Percentiles rank a stretch among this genome's conserved stretches.
These are phyloP conservation scores for Discostella pseudostelligera DNA, from an alignment of 108 stramenopile species.

Conservation along the genomic window DNA sequence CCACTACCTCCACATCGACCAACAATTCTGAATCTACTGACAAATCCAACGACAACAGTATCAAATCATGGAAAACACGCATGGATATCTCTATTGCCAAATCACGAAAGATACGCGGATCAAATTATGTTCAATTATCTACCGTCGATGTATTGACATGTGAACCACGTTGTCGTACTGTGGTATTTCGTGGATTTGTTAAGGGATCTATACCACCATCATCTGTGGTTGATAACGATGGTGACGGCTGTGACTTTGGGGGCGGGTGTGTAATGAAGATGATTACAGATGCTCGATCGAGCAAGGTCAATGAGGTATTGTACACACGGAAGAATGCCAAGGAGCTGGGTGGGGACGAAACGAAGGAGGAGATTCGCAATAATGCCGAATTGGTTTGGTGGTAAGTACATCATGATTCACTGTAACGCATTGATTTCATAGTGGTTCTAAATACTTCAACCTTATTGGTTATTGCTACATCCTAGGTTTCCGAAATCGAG, in stretches of 20 bases:
- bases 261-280: conserved; percentile 62
- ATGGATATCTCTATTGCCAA: conserved; percentile 72
- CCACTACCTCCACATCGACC: too few relatives aligned
- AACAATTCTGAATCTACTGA: neutral
- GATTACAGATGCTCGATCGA: conserved; percentile 77
- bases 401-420: too few relatives aligned
- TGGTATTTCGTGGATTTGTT: conserved; percentile 54
- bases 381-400: conserved; percentile 85
- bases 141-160: conserved; percentile 55
- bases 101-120: conserved; percentile 83
- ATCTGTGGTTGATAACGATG: neutral
- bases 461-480: neutral
- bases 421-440: too few relatives aligned
- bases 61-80: conserved; percentile 52
- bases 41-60: neutral
- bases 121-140: conserved; percentile 87
- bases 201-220: conserved; percentile 1
- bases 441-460: too few relatives aligned
- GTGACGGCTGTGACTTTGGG: neutral
- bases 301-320: conserved; percentile 53
- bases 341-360: neutral
- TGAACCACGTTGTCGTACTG: conserved; percentile 82
- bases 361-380: conserved; percentile 7
- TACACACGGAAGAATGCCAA: neutral
- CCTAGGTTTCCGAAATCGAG: conserved; percentile 69